phyloP scores from a whole-genome alignment of 805 yeast genomes.

The Limtongozyma cylindracea region DNA sequence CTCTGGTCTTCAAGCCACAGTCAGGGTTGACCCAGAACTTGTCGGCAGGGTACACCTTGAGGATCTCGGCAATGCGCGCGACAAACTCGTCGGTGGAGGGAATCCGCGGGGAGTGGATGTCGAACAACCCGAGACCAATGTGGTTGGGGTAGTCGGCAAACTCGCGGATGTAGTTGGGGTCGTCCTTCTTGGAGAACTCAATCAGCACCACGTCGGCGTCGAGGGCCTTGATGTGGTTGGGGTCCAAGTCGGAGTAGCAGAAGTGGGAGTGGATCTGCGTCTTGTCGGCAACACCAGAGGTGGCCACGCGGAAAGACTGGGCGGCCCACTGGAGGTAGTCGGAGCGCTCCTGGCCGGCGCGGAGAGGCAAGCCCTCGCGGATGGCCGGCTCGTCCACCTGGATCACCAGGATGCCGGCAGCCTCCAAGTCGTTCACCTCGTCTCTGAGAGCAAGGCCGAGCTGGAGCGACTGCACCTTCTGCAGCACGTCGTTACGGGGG shows the following conservation, averaged over 20 bases:
- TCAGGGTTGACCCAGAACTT: constrained; percentile 99
- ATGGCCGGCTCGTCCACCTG: constrained; percentile 99
- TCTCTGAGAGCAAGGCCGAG: constrained; percentile 95
- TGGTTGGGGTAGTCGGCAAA: constrained; percentile 98
- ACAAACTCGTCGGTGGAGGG: constrained; percentile 95
- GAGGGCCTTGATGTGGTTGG: constrained; percentile 96
- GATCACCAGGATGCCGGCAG: constrained; percentile 92
- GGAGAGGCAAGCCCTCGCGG: constrained; percentile 98
- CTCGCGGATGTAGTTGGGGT: constrained; percentile 93
- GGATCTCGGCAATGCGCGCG: constrained; percentile 77
- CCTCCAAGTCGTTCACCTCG: constrained; percentile 94
- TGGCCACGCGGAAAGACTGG: constrained; percentile 97
- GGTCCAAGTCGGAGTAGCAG: constrained; percentile 99
- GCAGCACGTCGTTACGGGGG: constrained; percentile 97
- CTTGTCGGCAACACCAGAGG: constrained; percentile 85
- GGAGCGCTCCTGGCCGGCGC: constrained; percentile 91
- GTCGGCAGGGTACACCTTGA: constrained; percentile 92
- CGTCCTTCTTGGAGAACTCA: constrained; percentile 99
- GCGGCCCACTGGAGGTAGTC: constrained; percentile 98
- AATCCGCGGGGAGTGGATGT: constrained; percentile 98
- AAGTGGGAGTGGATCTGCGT: constrained; percentile 99
- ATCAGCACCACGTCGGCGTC: constrained; percentile 99
- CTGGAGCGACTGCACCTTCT: constrained; percentile 86
- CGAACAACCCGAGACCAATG: constrained; percentile 97
- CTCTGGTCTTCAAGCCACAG: constrained; percentile 99